Evolutionary conservation across 2,329 filamentous ascomycete genomes (phyloP).

Genomic region (Herpotrichia juniperi): DNA sequence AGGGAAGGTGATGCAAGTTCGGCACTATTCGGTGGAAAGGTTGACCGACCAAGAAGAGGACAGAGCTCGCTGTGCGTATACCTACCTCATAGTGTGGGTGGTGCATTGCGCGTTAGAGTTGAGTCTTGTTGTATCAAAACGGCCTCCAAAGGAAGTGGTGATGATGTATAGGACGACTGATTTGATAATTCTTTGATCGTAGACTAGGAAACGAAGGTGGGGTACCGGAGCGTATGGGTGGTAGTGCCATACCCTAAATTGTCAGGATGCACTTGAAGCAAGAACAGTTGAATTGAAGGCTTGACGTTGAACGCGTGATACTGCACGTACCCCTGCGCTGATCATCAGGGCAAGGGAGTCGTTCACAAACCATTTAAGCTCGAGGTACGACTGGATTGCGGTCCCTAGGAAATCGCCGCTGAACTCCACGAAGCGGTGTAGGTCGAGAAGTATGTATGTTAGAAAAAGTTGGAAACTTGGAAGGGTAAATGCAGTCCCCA

Average conservation of each 20-base stretch:
- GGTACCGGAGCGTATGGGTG: no score
- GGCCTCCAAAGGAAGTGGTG: not conserved
- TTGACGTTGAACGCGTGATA: slow-evolving; percentile 13
- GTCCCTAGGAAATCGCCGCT: no score
- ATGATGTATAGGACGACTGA: not conserved
- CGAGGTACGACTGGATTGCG: slow-evolving; percentile 1
- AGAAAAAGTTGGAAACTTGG: no score
- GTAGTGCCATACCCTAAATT: not conserved
- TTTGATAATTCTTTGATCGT: not conserved
- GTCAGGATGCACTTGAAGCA: slow-evolving; percentile 2
- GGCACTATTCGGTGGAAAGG: no score
- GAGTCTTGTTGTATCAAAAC: not conserved
- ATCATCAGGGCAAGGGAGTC: slow-evolving; percentile 5
- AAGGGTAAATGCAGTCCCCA: no score
- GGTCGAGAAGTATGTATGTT: no score
- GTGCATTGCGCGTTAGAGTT: not conserved
- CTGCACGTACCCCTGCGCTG: slow-evolving; percentile 9
- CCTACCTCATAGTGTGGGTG: not conserved
- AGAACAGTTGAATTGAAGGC: slow-evolving; percentile 5
- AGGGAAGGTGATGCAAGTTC: not conserved
- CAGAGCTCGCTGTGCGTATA: not conserved
- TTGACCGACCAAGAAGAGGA: not conserved
- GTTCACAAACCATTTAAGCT: not conserved
- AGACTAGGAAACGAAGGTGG: not conserved
- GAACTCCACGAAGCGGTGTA: no score